Percentiles rank a stretch among this genome's conserved stretches.
phyloP scores from a whole-genome alignment of 176 grass and related monocot genomes.

The maize (Zea mays) region DNA sequence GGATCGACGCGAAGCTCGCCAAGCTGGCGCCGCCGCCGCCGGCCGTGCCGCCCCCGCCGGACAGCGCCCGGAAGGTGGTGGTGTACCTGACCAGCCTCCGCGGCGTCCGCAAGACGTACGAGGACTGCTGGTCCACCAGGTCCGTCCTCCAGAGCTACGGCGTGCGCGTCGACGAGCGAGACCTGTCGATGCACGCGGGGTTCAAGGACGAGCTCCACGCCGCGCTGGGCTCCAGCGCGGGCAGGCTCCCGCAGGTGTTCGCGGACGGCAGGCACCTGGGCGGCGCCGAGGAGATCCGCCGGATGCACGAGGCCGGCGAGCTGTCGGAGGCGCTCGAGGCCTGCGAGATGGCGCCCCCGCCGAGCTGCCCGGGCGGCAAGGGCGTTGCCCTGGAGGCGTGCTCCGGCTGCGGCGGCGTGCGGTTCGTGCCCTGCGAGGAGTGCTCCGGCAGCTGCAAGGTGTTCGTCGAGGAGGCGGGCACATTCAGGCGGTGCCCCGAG shows the following conservation, averaged over 20 bases:
- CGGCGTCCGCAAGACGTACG: conserved; percentile 81
- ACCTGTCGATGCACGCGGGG: conserved; percentile 79
- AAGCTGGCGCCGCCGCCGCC: conserved; percentile 26
- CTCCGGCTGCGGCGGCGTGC: conserved; percentile 79
- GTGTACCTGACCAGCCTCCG: conserved; percentile 88
- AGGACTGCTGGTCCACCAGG: conserved; percentile 75
- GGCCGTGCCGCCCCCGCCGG: conserved; percentile 33
- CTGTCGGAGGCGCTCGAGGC: conserved; percentile 45
- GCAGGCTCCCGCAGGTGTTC: conserved; percentile 69
- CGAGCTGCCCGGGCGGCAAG: conserved; percentile 27
- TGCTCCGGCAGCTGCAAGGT: conserved; percentile 99
- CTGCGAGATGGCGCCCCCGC: conserved; percentile 55
- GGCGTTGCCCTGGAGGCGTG: conserved; percentile 42
- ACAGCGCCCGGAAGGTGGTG: conserved; percentile 53
- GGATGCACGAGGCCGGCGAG: conserved; percentile 77
- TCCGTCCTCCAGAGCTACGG: conserved; percentile 72
- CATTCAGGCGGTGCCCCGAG: conserved; percentile 71
- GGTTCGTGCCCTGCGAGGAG: conserved; percentile 82
- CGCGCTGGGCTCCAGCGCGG: conserved; percentile 36
- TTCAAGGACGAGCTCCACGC: conserved; percentile 85
- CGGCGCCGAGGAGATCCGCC: conserved; percentile 62
- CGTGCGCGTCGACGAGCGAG: conserved; percentile 78
- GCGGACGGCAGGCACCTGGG: conserved; percentile 66
- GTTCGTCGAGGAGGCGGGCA: conserved; percentile 61
- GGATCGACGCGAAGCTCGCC: conserved; percentile 66